These are phyloP conservation scores for Corymbia calophylla DNA, from an alignment of 441 rosid genomes.

Conservation along the genomic window DNA sequence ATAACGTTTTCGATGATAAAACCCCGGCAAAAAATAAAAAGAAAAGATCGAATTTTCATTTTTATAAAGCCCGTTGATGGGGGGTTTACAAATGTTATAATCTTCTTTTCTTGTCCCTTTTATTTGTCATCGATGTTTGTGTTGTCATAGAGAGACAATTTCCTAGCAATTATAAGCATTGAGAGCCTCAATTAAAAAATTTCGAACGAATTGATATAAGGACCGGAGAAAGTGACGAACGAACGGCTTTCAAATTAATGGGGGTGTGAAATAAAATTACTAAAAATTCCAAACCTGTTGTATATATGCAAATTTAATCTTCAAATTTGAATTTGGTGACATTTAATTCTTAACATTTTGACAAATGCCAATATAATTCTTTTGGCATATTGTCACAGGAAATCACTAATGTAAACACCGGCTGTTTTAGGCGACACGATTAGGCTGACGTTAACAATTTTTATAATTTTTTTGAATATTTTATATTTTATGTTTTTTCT, in stretches of 20 bases:
- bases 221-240: background rate
- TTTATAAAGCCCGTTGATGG: too few species aligned
- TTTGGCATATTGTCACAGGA: rapidly evolving
- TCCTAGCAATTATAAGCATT: too few species aligned
- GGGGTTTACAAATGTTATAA: too few species aligned
- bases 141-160: too few species aligned
- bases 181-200: too few species aligned
- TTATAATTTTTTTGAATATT: too few species aligned
- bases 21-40: background rate
- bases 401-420: rapidly evolving
- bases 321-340: too few species aligned
- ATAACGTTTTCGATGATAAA: background rate
- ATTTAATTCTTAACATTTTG: background rate
- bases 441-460: rapidly evolving
- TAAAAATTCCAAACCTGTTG: too few species aligned
- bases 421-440: rapidly evolving
- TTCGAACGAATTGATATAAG: background rate
- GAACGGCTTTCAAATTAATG: background rate
- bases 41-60: too few species aligned
- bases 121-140: too few species aligned
- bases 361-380: background rate
- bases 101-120: too few species aligned
- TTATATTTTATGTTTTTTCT: too few species aligned
- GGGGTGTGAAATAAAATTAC: background rate
- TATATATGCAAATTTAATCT: background rate